Conservation (phyloP, 352 stramenopile genomes). For the Phytophthora colocasiae region DNA sequence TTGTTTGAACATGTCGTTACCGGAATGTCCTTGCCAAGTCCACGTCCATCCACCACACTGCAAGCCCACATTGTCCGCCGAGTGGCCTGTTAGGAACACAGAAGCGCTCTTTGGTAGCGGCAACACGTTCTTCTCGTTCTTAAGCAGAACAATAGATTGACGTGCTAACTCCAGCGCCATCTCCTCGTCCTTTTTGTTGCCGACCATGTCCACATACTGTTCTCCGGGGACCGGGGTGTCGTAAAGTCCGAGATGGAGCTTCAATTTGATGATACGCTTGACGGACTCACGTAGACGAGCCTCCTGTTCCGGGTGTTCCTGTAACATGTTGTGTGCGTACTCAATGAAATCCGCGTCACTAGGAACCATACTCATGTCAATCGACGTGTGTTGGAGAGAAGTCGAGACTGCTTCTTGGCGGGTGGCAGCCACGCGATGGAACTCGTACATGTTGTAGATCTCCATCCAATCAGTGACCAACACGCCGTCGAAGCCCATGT, state of each 20-base stretch:
- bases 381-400: conserved; percentile 66
- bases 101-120: conserved; percentile 38
- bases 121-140: conserved; percentile 66
- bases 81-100: conserved; percentile 70
- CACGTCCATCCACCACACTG: conserved; percentile 77
- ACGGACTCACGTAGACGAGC: conserved; percentile 57
- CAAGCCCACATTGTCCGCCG: conserved; percentile 61
- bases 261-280: conserved; percentile 68
- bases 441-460: conserved; percentile 86
- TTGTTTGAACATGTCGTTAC: conserved; percentile 54
- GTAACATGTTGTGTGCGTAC: conserved; percentile 42
- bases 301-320: conserved; percentile 35
- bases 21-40: conserved; percentile 75
- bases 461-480: conserved; percentile 91
- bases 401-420: conserved; percentile 43
- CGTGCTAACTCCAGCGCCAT: conserved; percentile 59
- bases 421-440: conserved; percentile 49
- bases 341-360: conserved; percentile 50
- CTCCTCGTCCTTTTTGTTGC: conserved; percentile 46
- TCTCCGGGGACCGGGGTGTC: conserved; percentile 55
- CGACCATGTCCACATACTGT: conserved; percentile 46
- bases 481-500: conserved; percentile 85
- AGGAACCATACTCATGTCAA: conserved; percentile 93
- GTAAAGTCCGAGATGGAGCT: conserved; percentile 70
- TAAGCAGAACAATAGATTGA: conserved; percentile 77